Conservation (phyloP, 495 filamentous ascomycete genomes). For the Aspergillus bertholletiae region DNA sequence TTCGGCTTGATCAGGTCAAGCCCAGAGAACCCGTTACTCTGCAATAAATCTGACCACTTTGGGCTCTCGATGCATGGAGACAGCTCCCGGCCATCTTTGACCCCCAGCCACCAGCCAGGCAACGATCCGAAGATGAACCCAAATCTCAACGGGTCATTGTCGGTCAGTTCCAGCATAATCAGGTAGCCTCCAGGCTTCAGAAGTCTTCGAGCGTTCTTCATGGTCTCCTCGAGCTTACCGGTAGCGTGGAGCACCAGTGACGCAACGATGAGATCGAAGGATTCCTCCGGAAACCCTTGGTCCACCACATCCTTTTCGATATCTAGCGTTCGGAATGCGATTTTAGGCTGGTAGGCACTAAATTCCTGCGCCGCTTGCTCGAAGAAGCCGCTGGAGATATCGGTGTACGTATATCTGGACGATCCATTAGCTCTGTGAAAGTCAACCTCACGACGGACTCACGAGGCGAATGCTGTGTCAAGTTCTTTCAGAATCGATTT, state of each 20-base stretch:
- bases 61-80: not conserved
- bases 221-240: not conserved
- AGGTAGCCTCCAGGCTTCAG: not conserved
- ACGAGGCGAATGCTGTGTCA: not conserved
- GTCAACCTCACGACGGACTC: too few species aligned
- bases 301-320: not conserved
- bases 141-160: not conserved
- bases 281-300: not conserved
- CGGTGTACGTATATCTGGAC: conserved; percentile 35
- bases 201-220: not conserved
- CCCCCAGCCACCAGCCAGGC: conserved; percentile 23
- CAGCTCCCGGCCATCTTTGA: not conserved
- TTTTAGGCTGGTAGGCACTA: too few species aligned
- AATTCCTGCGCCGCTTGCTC: not conserved
- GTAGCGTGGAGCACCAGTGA: not conserved
- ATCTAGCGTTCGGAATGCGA: not conserved
- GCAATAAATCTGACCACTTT: conserved; percentile 30
- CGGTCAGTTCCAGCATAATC: not conserved
- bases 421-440: too few species aligned
- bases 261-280: not conserved
- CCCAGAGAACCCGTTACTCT: not conserved
- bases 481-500: not conserved
- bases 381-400: conserved; percentile 12
- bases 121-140: conserved; percentile 14
- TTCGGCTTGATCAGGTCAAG: not conserved